Evolutionary conservation across 768 basidiomycete genomes (phyloP).

Genomic region (Trametes gibbosa): DNA sequence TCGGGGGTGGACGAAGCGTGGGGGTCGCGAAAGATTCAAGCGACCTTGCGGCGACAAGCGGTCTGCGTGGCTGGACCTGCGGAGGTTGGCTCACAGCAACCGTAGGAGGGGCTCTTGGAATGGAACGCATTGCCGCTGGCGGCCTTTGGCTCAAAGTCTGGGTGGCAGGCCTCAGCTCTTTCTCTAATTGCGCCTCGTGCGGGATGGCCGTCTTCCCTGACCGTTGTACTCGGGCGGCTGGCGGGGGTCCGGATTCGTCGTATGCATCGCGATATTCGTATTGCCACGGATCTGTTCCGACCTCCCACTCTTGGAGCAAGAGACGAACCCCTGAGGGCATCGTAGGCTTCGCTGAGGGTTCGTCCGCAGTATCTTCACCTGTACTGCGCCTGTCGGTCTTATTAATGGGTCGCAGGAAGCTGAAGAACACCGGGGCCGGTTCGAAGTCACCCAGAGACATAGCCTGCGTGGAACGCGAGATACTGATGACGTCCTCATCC

Average conservation of each 20-base stretch:
- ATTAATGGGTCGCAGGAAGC: constrained; percentile 53
- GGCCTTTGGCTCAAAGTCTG: constrained; percentile 36
- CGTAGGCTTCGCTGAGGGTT: constrained; percentile 12
- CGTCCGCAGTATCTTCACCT: background rate
- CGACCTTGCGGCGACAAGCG: constrained; percentile 21
- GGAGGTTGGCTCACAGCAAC: constrained; percentile 17
- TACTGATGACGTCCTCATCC: constrained; percentile 46
- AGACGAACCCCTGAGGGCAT: constrained; percentile 52
- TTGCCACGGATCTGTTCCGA: constrained; percentile 48
- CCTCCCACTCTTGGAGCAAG: constrained; percentile 67
- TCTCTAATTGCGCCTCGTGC: background rate
- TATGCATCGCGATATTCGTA: constrained; percentile 60
- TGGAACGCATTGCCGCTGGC: constrained; percentile 34
- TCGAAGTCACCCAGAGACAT: constrained; percentile 50
- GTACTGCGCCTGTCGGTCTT: constrained; percentile 30
- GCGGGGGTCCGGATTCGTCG: constrained; percentile 18
- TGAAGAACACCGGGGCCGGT: constrained; percentile 59
- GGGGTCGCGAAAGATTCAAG: background rate
- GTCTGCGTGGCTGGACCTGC: background rate
- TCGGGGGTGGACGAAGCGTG: background rate
- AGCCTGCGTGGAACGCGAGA: constrained; percentile 49
- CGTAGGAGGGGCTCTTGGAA: constrained; percentile 23
- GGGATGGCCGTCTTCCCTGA: background rate
- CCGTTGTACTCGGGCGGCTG: background rate
- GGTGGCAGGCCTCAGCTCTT: background rate